Conservation (phyloP, 176 grass and related monocot genomes). For the Avena insularis region DNA sequence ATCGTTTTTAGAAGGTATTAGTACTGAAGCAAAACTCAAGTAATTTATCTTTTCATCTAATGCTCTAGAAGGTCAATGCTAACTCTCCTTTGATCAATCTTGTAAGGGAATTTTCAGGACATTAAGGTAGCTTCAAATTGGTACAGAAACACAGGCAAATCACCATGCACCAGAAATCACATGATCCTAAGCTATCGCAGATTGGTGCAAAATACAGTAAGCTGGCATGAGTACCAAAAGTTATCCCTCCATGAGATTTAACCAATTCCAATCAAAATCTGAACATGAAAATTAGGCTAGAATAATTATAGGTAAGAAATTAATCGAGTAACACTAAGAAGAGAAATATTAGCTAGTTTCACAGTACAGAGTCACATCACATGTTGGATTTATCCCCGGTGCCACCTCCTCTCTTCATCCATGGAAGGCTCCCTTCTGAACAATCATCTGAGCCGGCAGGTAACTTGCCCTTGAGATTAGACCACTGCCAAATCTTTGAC, state of each 20-base stretch:
- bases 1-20: not conserved
- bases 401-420: slow-evolving; percentile 60
- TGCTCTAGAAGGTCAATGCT: not conserved
- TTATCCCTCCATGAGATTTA: slow-evolving; percentile 43
- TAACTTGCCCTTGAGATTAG: slow-evolving; percentile 71
- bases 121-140: not conserved
- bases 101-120: not conserved
- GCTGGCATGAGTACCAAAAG: slow-evolving; percentile 17
- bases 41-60: not conserved
- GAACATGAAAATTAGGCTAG: slow-evolving; percentile 51
- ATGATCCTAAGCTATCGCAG: slow-evolving; percentile 45
- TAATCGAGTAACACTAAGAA: slow-evolving; percentile 37
- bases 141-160: slow-evolving; percentile 6
- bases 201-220: slow-evolving; percentile 37
- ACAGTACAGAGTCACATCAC: slow-evolving; percentile 51
- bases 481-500: slow-evolving; percentile 94
- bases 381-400: slow-evolving; percentile 47
- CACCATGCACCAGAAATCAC: slow-evolving; percentile 31
- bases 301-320: slow-evolving; percentile 54
- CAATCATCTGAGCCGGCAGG: slow-evolving; percentile 58
- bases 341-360: slow-evolving; percentile 50
- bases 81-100: slow-evolving; percentile 10
- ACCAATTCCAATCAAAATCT: slow-evolving; percentile 39
- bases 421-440: slow-evolving; percentile 64
- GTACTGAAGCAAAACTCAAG: not conserved